These are phyloP conservation scores for Pseudoturritis turrita DNA, from an alignment of 345 rosid genomes.

Conservation along the genomic window DNA sequence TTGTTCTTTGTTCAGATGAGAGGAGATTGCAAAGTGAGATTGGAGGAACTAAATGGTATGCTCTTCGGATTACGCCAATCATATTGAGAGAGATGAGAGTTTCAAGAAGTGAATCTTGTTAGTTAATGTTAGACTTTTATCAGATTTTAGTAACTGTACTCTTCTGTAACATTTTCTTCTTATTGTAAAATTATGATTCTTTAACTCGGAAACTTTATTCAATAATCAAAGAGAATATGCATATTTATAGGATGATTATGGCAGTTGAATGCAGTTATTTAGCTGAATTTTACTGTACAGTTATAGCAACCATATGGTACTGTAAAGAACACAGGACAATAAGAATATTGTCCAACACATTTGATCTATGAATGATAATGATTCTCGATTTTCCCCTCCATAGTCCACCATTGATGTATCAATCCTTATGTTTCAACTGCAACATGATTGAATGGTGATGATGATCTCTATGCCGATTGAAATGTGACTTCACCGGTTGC, in stretches of 20 bases:
- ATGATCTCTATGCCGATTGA: slow-evolving; percentile 58
- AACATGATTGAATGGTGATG: background rate
- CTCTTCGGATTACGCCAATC: slow-evolving; percentile 18
- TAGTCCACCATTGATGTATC: slow-evolving; percentile 21
- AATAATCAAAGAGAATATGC: background rate
- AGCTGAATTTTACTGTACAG: slow-evolving; percentile 29
- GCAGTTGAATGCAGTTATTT: slow-evolving; percentile 25
- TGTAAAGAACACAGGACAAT: slow-evolving; percentile 22
- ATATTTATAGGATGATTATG: slow-evolving; percentile 7
- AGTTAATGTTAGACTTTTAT: background rate
- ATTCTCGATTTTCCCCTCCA: background rate
- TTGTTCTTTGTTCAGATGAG: slow-evolving; percentile 5
- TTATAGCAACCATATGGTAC: slow-evolving; percentile 23
- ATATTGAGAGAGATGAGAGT: slow-evolving; percentile 12
- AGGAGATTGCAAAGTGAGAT: slow-evolving; percentile 4
- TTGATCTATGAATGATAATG: slow-evolving; percentile 12
- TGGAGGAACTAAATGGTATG: slow-evolving; percentile 15
- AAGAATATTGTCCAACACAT: slow-evolving; percentile 21
- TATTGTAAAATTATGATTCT: slow-evolving; percentile 9
- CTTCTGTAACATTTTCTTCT: slow-evolving; percentile 1
- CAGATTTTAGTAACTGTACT: background rate
- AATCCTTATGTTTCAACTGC: slow-evolving; percentile 21
- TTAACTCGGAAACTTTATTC: slow-evolving; percentile 8
- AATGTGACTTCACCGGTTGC: slow-evolving; percentile 63
- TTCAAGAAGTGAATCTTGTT: slow-evolving; percentile 11